phyloP scores from a whole-genome alignment of 495 filamentous ascomycete species.

The Cercophora newfieldiana region DNA sequence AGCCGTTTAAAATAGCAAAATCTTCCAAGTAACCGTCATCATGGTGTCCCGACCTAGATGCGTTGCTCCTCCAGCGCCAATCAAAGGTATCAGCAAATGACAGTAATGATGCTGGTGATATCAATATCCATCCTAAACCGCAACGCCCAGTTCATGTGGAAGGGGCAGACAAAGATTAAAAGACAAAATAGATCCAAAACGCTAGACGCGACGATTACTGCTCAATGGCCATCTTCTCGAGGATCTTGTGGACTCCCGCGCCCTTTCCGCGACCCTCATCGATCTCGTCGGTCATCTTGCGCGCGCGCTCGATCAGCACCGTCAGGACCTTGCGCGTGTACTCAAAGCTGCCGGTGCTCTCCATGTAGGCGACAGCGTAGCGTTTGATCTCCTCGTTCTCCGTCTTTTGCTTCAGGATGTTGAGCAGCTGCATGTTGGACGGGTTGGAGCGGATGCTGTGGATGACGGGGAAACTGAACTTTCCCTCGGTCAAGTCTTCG shows the following conservation, averaged over 20 bases:
- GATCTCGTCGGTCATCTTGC: constrained; percentile 66
- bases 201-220: not conserved
- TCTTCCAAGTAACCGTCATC: not conserved
- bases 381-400: constrained; percentile 83
- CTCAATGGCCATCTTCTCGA: constrained; percentile 35
- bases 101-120: not conserved
- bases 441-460: constrained; percentile 86
- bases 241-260: constrained; percentile 48
- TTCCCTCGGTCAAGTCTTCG: constrained; percentile 96
- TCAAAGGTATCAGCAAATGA: not conserved
- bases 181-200: not conserved
- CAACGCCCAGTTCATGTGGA: too few relatives aligned
- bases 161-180: too few relatives aligned
- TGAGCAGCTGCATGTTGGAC: constrained; percentile 77
- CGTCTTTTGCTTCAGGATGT: constrained; percentile 89
- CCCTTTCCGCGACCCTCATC: constrained; percentile 53
- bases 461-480: constrained; percentile 97
- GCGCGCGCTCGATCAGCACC: constrained; percentile 65
- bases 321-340: constrained; percentile 73
- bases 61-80: not conserved
- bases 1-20: not conserved
- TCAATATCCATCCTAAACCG: not conserved
- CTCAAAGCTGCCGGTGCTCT: constrained; percentile 82
- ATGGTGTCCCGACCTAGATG: not conserved
- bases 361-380: constrained; percentile 91